Evolutionary conservation across 768 basidiomycete species (phyloP), one percentile per base, ranked within the genome.

Genomic region (Kwoniella botswanensis): DNA sequence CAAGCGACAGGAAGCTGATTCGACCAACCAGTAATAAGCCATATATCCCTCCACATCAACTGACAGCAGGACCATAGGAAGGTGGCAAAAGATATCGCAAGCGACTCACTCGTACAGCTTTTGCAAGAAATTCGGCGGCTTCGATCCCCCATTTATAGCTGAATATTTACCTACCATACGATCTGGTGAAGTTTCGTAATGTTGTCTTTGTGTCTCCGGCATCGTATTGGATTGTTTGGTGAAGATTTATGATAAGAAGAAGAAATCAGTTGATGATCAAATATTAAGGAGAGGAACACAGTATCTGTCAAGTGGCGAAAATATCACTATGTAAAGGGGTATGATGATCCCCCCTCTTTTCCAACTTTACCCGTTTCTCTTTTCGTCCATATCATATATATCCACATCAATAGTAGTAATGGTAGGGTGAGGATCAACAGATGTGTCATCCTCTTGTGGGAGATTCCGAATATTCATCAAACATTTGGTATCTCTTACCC

Each of bases 21-120:
- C 35, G 35, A 13, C 50, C 22, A 18, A 44, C 12, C 26, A 55
- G 5, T 7, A 24, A 35, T 57, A 7, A 64, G 50, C 29, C 29
- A 29, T 29, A 29, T 29, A 29, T 29, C 29, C 29, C 29, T 29
- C 3, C 29, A 4, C 29, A 29, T 29, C 29, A 29, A 29, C 29
- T 29, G 4, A 29, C 29, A 29, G 29, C 29, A 4, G 29, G 13
- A 56, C 55, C 11, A 4, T 56, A 12, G 26, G 4, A 56, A 6
- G 29, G 55, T 21, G n/a, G n/a, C 55, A 12, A 56, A 26, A 56
- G 55, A 56, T 26, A 46, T 18, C 18, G 18, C 44, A 26, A 54
- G 18, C 54, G 13, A 77, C 81, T 70, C 70, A 82, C 82, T 79
- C 77, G 71, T 78, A 83, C 26, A 83, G 71, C 73, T 83, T 83